phyloP scores from a whole-genome alignment of 2,329 filamentous ascomycete genomes.

The Pseudopithomyces maydicus region DNA sequence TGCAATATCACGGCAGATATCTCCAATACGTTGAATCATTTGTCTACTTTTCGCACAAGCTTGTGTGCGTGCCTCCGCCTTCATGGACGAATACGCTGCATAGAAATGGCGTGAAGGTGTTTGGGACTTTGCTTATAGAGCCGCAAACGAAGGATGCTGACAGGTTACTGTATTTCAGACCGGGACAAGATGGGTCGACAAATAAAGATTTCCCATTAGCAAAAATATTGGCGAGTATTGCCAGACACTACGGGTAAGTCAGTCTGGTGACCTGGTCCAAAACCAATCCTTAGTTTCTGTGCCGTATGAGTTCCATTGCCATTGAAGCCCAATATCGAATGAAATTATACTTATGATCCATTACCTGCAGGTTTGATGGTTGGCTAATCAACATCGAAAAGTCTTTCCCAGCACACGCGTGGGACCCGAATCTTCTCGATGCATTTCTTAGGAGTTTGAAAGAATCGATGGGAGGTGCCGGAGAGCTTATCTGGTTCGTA shows the following conservation, averaged over 20 bases:
- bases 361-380: conserved; percentile 47
- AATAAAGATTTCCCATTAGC: conserved; percentile 40
- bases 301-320: background rate
- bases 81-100: conserved; percentile 55
- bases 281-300: background rate
- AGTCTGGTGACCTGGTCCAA: background rate
- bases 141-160: conserved; percentile 43
- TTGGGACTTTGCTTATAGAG: conserved; percentile 53
- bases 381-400: conserved; percentile 56
- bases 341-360: background rate
- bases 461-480: conserved; percentile 29
- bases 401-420: conserved; percentile 42
- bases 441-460: conserved; percentile 48
- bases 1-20: conserved; percentile 50
- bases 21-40: conserved; percentile 52
- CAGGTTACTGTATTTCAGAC: conserved; percentile 27
- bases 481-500: conserved; percentile 48
- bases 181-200: conserved; percentile 6
- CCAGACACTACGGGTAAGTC: conserved; percentile 41
- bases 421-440: conserved; percentile 35
- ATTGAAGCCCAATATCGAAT: background rate
- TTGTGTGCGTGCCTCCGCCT: conserved; percentile 51
- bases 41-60: conserved; percentile 56
- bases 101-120: conserved; percentile 50
- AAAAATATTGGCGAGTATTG: conserved; percentile 46